Base-by-base conservation (phyloP, 192 early-diverging fungal genomes). In the Coemansia biformis region DNA sequence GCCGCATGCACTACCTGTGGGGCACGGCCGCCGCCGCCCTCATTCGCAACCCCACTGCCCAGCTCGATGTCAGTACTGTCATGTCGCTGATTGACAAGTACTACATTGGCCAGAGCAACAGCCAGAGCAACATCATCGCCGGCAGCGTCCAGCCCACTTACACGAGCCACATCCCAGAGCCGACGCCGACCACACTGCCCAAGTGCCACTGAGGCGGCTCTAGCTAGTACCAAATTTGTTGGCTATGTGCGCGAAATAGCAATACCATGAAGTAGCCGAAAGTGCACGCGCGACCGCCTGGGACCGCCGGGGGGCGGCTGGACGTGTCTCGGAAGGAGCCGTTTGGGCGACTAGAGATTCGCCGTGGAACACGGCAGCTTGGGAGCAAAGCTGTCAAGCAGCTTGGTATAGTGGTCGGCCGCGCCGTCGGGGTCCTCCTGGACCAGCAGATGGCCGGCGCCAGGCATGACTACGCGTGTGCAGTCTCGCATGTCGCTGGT, bases 1-100 rank as follows among this genome's bases (percentile, higher is more conserved):
- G 64, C 39, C 71, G 71, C 15, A 53, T 75, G 54, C 71, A 75
- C 43, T 75, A 75, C 26, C 42, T 66, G 15, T 66, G 64, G 63
- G 71, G 71, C 7, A 17, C 48, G 31, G 55, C 36, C 35, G 71
- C 71, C 23, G 59, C 71, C 5, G 31, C 55, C 7, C 57, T 64
- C 19, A 64, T 62, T 17, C 57, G 49, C 33, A 28, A 65, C 34
- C 62, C 62, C 4, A 48, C 42, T 9, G 38, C 62, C 13, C 40
- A 30, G 13, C 46, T 73, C 24, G 57, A 61, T 16, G 22, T 43
- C 6, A 45, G 37, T 22, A 51, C 55, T 37, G 38, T 43, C 7
- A 43, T 72, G 10, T 41, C 33, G 32, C 22, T 64, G 14, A 46
- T 51, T 11, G 12, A 30, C 1, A 42, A 43, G 0, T 73, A 54